A percentile compares a stretch with the other conserved stretches of the same genome.
phyloP scores from a whole-genome alignment of 2,329 filamentous ascomycete genomes.

The Pseudogymnoascus sp. region DNA sequence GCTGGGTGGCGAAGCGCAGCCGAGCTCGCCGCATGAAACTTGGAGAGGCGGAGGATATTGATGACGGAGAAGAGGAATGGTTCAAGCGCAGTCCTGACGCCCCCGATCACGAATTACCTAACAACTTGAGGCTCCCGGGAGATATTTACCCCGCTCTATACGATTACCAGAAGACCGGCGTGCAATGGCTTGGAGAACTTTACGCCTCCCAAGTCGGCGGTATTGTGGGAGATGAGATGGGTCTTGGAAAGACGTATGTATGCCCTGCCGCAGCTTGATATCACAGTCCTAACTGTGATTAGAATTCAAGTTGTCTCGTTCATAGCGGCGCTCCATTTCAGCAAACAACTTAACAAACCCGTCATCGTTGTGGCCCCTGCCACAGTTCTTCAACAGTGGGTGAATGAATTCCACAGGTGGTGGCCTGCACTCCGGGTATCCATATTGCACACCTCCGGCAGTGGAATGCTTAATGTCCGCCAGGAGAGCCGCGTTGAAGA shows the following conservation, averaged over 20 bases:
- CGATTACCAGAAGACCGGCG: constrained; percentile 93
- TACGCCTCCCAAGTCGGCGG: constrained; percentile 86
- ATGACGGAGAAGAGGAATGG: constrained; percentile 59
- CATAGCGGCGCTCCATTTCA: constrained; percentile 86
- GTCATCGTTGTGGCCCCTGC: constrained; percentile 89
- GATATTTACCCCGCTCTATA: constrained; percentile 91
- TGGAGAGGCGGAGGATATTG: constrained; percentile 31
- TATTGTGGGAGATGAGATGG: constrained; percentile 97
- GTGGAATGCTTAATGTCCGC: constrained; percentile 82
- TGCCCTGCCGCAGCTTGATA: background rate
- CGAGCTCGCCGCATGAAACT: constrained; percentile 48
- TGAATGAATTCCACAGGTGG: constrained; percentile 97
- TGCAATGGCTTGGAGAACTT: constrained; percentile 92
- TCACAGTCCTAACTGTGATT: constrained; percentile 37
- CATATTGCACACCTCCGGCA: constrained; percentile 90
- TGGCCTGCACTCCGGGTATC: constrained; percentile 98
- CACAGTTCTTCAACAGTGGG: constrained; percentile 94
- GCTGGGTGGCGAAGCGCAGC: constrained; percentile 63
- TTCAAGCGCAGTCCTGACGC: constrained; percentile 78
- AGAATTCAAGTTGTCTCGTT: constrained; percentile 53
- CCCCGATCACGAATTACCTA: constrained; percentile 66
- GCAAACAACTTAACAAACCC: constrained; percentile 73
- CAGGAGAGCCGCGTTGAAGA: constrained; percentile 54
- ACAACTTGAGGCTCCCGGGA: constrained; percentile 71
- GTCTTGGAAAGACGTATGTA: constrained; percentile 74